Percentiles rank a stretch among this genome's conserved stretches.
phyloP scores from a whole-genome alignment of 305 asterid species.

The Plantago coronopus region DNA sequence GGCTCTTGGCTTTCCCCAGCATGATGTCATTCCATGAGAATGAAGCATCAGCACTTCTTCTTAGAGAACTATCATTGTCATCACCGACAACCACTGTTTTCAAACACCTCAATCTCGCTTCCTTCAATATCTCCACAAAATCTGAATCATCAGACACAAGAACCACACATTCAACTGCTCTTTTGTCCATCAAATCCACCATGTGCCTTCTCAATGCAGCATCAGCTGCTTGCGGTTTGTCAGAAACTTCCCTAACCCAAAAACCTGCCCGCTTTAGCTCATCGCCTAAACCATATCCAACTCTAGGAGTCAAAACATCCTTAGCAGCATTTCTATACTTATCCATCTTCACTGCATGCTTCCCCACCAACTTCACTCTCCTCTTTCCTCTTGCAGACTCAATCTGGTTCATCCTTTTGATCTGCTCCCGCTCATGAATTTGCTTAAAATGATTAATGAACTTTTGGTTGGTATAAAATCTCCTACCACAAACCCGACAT shows the following conservation, averaged over 20 bases:
- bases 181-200: slow-evolving; percentile 72
- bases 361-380: slow-evolving; percentile 69
- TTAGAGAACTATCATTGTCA: slow-evolving; percentile 47
- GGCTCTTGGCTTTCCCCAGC: slow-evolving; percentile 74
- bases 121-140: slow-evolving; percentile 62
- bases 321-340: slow-evolving; percentile 72
- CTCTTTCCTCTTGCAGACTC: slow-evolving; percentile 74
- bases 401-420: slow-evolving; percentile 69
- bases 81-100: slow-evolving; percentile 81
- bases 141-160: slow-evolving; percentile 84
- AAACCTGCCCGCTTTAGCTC: slow-evolving; percentile 80
- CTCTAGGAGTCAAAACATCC: slow-evolving; percentile 63
- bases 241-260: slow-evolving; percentile 64
- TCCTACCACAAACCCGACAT: slow-evolving; percentile 88
- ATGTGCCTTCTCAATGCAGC: slow-evolving; percentile 56
- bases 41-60: slow-evolving; percentile 68
- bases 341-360: slow-evolving; percentile 75
- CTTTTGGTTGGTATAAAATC: slow-evolving; percentile 57
- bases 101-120: slow-evolving; percentile 75
- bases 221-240: slow-evolving; percentile 79
- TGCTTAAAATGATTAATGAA: slow-evolving; percentile 71
- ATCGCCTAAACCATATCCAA: slow-evolving; percentile 69
- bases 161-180: slow-evolving; percentile 58
- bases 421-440: slow-evolving; percentile 72
- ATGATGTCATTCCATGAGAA: slow-evolving; percentile 84